Base-by-base conservation (phyloP, 1,284 basidiomycete species). In the Tausonia pullulans region DNA sequence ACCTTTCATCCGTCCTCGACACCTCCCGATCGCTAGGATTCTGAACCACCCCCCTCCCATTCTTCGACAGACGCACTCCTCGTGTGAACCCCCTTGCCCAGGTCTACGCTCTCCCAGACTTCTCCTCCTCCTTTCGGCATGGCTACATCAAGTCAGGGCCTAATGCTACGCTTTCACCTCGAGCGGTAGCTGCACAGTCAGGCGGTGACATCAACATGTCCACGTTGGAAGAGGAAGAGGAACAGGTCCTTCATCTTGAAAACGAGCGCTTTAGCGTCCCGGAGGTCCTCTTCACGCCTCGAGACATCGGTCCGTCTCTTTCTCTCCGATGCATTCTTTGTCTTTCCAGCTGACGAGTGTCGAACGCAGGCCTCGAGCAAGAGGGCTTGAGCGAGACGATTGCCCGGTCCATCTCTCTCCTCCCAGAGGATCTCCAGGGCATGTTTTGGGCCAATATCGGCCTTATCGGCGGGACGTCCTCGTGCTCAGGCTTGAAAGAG, bases 381-480 rank as follows among this genome's bases (percentile, higher is more conserved):
- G 80, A 82, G 16, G 90, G 92, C 0, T 77, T 97, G 14, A 80
- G 90, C 40, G 81, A 82, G 63, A 84, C 87, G 5, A 83, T 96
- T 63, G 86, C 87, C 48, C 73, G 82, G 64, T 85, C 87, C 64
- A 91, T 97, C 72, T 79, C 81, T 0, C 76, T 81, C 46, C 81
- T 93, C 67, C 88, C 88, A 0, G 78, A 81, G 59, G 88, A 91
- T 70, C 71, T 93, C 48, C 88, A 85, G 69, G 91, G 89, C 41
- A 84, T 96, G 84, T 92, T 92, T 75, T 97, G 92, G 92, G 84
- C 84, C 50, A 91, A 97, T 74, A 91, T 98, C 68, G 87, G 89
- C 5, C 77, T 96, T 66, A 83, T 92, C 69, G 94, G 94, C 60
- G 94, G 93, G 6, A 86, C 27, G 27, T 27, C 27, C 27, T 27